phyloP scores from a whole-genome alignment of 495 filamentous ascomycete genomes.

The Tuber borchii region DNA sequence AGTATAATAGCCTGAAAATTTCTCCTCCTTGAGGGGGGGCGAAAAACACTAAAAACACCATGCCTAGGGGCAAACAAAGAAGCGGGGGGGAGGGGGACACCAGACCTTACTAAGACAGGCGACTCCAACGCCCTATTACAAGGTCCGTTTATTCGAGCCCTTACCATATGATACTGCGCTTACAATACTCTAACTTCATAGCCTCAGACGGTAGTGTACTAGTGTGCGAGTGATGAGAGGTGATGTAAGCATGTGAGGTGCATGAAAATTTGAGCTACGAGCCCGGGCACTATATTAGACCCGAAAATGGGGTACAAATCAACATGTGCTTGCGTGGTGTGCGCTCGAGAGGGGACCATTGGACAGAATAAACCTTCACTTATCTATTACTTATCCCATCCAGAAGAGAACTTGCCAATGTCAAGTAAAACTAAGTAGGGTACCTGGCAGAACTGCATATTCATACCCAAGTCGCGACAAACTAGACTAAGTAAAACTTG shows the following conservation, averaged over 20 bases:
- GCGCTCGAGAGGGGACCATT: too few relatives aligned
- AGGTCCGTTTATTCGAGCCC: too few relatives aligned
- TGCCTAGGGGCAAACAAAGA: too few relatives aligned
- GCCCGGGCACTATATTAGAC: background rate
- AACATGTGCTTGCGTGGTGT: too few relatives aligned
- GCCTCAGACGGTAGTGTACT: too few relatives aligned
- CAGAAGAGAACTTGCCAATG: background rate
- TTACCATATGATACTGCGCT: background rate
- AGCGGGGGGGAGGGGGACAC: too few relatives aligned
- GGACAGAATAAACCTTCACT: background rate
- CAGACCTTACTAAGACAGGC: too few relatives aligned
- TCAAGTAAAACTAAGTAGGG: background rate
- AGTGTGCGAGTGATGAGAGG: background rate
- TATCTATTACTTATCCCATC: background rate
- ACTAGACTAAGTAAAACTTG: background rate
- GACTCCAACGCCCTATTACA: too few relatives aligned
- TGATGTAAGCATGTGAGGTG: background rate
- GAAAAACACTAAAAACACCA: too few relatives aligned
- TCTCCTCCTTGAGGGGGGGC: too few relatives aligned
- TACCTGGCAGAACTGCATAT: background rate
- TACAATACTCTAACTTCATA: background rate
- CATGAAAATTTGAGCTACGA: background rate
- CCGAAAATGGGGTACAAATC: background rate
- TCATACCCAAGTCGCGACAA: background rate
- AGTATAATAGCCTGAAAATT: too few relatives aligned